Percentiles rank a stretch among this genome's conserved stretches.
Conservation (phyloP, 805 yeast genomes). For the Candida tallmaniae region DNA sequence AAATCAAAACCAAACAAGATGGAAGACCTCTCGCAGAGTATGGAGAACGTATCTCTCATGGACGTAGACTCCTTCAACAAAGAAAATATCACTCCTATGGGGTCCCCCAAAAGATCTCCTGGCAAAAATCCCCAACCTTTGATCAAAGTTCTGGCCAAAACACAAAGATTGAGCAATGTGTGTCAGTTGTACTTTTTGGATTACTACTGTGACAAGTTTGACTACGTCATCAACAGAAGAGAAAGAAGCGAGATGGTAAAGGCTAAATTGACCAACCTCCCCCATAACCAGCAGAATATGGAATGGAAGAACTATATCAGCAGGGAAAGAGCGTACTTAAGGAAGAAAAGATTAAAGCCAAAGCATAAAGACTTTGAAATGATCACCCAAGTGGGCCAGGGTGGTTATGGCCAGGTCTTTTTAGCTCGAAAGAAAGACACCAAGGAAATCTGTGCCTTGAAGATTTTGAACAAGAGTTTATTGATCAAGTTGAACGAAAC, state of each 20-base stretch:
- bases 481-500: constrained; percentile 90
- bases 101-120: constrained; percentile 15
- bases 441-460: constrained; percentile 90
- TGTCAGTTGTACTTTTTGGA: constrained; percentile 92
- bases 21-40: constrained; percentile 36
- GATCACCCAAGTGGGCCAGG: constrained; percentile 98
- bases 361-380: constrained; percentile 93
- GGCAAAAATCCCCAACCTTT: constrained; percentile 17
- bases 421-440: constrained; percentile 92
- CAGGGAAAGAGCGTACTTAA: constrained; percentile 75
- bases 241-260: constrained; percentile 74
- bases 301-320: constrained; percentile 77
- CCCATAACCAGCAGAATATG: constrained; percentile 40
- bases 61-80: constrained; percentile 37
- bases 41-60: constrained; percentile 43
- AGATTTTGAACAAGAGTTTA: constrained; percentile 82
- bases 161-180: constrained; percentile 82
- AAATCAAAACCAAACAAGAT: constrained; percentile 8
- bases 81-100: constrained; percentile 33
- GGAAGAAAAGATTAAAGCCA: constrained; percentile 88
- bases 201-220: constrained; percentile 93
- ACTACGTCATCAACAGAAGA: constrained; percentile 82
- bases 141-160: constrained; percentile 54
- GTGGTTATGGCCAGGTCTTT: constrained; percentile 99
- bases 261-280: constrained; percentile 47